Base-by-base conservation (phyloP, 2,329 filamentous ascomycete genomes). In the Dothiorella sarmentorum region DNA sequence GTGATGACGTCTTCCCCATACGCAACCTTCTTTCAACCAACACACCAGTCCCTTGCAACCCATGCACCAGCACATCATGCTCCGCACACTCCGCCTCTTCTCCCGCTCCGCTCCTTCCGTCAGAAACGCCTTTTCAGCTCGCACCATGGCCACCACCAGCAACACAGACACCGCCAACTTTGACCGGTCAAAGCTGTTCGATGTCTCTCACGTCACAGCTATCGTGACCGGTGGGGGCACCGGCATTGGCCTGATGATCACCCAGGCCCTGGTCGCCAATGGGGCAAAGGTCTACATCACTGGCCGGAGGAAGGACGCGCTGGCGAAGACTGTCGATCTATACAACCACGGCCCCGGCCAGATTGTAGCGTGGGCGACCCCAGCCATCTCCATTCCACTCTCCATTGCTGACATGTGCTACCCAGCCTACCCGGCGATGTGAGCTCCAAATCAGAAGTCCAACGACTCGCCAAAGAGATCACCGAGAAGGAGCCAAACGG, bases 361-460 rank as follows among this genome's bases (percentile, higher is more conserved):
- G 58, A 78, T 82, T 40, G 70, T 81, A 17, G 71, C 78, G 65
- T 72, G 70, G 29, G 67, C 63, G 29, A 53, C 5, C 15, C 3
- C 2, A 4, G 13, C 17, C 29, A 26, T 31, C 40, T 26, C 40
- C 40, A 24, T 4, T 57, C 37, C 10, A 47, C 9, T 6, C 3
- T 0, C 11, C 2, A 7, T 3, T 27, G 22, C 2, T 44, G 29
- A 44, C 43, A 3, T 17, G 7, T 20, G 13, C 11, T 17, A 7
- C 63, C 62, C 43, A 73, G 71, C 26, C 62, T 78, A 18, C 68
- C 71, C 20, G 75, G 77, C 60, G 80, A 83, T 62, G 75, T 81
- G 35, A 79, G 76, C 61, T 75, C 75, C 17, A 83, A 83, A 62
- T 72, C 79, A 9, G 80, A 80, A 7, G 66, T 72, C n/a, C 66